Base-by-base conservation (phyloP, 169 alveolate genomes). In the Cryptosporidium sp. region DNA sequence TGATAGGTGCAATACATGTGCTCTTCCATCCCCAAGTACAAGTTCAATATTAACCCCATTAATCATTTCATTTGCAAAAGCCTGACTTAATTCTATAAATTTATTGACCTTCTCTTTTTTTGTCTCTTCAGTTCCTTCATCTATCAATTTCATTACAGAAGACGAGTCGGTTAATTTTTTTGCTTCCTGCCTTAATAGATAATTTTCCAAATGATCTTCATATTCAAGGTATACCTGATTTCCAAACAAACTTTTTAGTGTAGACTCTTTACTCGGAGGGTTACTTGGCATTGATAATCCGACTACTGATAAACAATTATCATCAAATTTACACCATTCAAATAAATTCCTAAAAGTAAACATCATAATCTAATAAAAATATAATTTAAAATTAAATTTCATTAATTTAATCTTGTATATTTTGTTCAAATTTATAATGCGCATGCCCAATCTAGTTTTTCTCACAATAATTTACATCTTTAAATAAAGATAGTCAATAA, bases 11-110 rank as follows among this genome's bases (percentile, higher is more conserved):
- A 80, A n/a, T 29, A 31, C 31, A 43, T 80, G 89, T 2, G 89
- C 89, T 29, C 62, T 80, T n/a, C 89, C 75, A 80, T 80, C 89
- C n/a, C 80, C 89, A 14, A 80, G 62, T 18, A 80, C 68, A 16
- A 80, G 61, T 29, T 80, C 89, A 39, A 80, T 48, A 39, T 65
- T 58, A 21, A 80, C 75, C 39, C 89, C 89, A 41, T 80, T 80
- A 23, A 80, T 80, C 89, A 80, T 80, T 41, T 80, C 89, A 80
- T 65, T 80, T 29, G 89, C 89, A 31, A 80, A 80, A 1, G 69
- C 14, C 0, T 37, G 43, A 5, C 80, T 65, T 43, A 62, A 18
- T 43, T 62, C 74, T 67, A 41, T 65, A 31, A 80, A 65, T 18
- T 33, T 80, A 18, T 21, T 43, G 26, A 80, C 51, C 45, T 75